Base-by-base conservation (phyloP, 169 alveolate genomes). In the Theileria parva region DNA sequence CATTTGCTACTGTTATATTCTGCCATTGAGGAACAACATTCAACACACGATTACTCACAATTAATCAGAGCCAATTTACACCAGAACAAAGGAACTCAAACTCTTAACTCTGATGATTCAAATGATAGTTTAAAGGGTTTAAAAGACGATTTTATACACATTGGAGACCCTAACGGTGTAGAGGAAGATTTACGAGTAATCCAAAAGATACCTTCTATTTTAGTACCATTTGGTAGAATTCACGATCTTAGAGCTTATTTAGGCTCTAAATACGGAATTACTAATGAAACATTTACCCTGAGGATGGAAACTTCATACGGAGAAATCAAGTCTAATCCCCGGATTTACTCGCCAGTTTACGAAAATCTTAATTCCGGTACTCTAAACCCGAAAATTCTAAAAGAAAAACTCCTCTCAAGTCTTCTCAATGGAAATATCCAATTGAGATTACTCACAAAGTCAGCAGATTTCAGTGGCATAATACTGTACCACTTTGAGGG, bases 331-430 rank as follows among this genome's bases (percentile, higher is more conserved):
- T 21, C 8, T 7, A 37, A 25, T 8, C 74, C 74, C 0, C 12
- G 74, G 34, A 21, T 44, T 27, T 65, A 65, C 23, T 19, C 25
- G 1, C 25, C 39, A 65, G 25, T 12, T 37, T 65, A 32, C 13
- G 76, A 57, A 21, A 70, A 69, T 0, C 53, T 59, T 0, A 11
- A 69, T 9, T 15, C 21, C 19, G 81, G 71, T 0, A 6, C 37
- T 15, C 44, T 80, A 48, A 80, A 71, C 19, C 55, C 66, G 4
- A 80, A 71, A 44, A 59, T 78, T 19, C 74, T 34, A 50, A 63
- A 51, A 13, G 87, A 80, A 0, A 70, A 48, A 32, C 39, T 69
- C 21, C 72, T 71, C 15, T 65, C 74, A 32, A 65, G 57, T 65
- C 28, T 65, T 21, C 28, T 65, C 17, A 37, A 15, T 11, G 74